These are phyloP conservation scores for Ciborinia camelliae DNA, from an alignment of 2,329 filamentous ascomycete species.

Conservation along the genomic window DNA sequence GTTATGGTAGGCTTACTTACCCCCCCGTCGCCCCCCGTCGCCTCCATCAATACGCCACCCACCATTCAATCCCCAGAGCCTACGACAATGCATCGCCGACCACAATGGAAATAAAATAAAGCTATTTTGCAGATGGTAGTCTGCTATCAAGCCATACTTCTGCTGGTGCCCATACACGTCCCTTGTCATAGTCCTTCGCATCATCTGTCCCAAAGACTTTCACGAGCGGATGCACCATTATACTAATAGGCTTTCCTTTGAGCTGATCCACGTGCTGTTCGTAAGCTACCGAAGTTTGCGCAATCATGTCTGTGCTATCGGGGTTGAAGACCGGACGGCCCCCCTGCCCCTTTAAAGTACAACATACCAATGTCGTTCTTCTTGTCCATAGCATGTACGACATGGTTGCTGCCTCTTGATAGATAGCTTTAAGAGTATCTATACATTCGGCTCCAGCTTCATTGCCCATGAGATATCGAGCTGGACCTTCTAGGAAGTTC, in stretches of 20 bases:
- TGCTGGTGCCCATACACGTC: conserved; percentile 23
- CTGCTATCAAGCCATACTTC: conserved; percentile 31
- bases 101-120: background rate
- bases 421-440: conserved; percentile 20
- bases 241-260: conserved; percentile 16
- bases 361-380: conserved; percentile 14
- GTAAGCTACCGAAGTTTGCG: conserved; percentile 22
- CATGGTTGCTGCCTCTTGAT: conserved; percentile 20
- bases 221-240: conserved; percentile 26
- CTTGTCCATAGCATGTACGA: conserved; percentile 28
- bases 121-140: background rate
- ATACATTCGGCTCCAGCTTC: background rate
- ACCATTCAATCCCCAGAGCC: background rate
- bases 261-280: conserved; percentile 23
- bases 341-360: conserved; percentile 18
- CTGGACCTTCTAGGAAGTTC: conserved; percentile 17
- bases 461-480: conserved; percentile 15
- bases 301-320: conserved; percentile 4
- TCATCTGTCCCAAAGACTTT: conserved; percentile 25
- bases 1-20: background rate
- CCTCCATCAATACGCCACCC: background rate
- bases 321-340: conserved; percentile 1
- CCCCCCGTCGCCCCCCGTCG: no score
- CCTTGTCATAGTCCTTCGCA: conserved; percentile 24
- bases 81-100: background rate